Percentiles rank a stretch among this genome's conserved stretches.
These are phyloP conservation scores for Populus tremula DNA, from an alignment of 345 rosid genomes.

Conservation along the genomic window DNA sequence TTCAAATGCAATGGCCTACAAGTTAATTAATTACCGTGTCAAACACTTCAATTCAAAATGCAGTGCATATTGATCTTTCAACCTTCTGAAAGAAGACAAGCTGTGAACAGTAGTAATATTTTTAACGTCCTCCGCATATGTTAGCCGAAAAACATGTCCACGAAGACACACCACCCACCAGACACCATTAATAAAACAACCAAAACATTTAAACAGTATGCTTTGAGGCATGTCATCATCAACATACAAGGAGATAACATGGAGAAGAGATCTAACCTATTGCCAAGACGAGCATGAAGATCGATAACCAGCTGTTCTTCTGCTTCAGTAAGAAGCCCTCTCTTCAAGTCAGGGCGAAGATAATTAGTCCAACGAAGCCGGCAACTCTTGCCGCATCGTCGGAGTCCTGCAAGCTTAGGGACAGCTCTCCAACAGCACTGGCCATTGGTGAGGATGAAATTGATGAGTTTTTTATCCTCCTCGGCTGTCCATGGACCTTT, in stretches of 20 bases:
- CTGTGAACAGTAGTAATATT: background rate
- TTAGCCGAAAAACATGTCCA: background rate
- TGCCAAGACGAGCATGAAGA: slow-evolving; percentile 76
- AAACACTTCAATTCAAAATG: slow-evolving; percentile 6
- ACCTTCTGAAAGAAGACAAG: background rate
- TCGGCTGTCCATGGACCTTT: slow-evolving; percentile 47
- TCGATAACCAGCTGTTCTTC: slow-evolving; percentile 77
- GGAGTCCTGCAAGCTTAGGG: slow-evolving; percentile 47
- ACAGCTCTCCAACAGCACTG: slow-evolving; percentile 44
- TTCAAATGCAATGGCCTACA: background rate
- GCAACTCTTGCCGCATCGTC: slow-evolving; percentile 85
- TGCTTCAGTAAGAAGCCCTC: slow-evolving; percentile 68
- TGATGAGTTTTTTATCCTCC: slow-evolving; percentile 39
- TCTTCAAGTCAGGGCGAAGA: slow-evolving; percentile 86
- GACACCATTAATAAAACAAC: slow-evolving; percentile 3
- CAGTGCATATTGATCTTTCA: background rate
- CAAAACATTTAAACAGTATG: background rate
- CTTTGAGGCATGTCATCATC: background rate
- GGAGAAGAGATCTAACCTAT: slow-evolving; percentile 36
- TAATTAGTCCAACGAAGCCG: slow-evolving; percentile 89
- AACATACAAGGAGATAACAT: background rate
- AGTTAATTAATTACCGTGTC: background rate
- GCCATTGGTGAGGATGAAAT: slow-evolving; percentile 37
- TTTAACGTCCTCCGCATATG: background rate
- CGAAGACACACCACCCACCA: background rate